A percentile compares a stretch with the other conserved stretches of the same genome.
Evolutionary conservation across 2,329 filamentous ascomycete species (phyloP).

Genomic region (Lasiodiplodia sp.): DNA sequence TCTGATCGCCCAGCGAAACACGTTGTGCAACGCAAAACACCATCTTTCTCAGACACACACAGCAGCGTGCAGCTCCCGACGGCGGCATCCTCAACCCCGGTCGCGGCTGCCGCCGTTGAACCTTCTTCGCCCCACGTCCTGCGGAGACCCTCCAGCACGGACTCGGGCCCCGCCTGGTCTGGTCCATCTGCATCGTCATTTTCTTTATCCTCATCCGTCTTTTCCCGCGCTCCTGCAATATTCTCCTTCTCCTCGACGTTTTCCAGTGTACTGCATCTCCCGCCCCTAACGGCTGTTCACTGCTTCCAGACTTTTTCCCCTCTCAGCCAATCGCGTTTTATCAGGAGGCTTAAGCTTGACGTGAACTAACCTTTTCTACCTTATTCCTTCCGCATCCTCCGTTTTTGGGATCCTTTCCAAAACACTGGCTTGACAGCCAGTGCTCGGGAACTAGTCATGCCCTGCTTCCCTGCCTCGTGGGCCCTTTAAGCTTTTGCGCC

Average conservation of each 20-base stretch:
- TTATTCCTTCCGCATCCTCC: slow-evolving; percentile 4
- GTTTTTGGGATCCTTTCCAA: not conserved
- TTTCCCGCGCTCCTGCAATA: slow-evolving; percentile 16
- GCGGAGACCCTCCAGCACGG: slow-evolving; percentile 7
- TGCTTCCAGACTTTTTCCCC: not conserved
- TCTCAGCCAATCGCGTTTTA: slow-evolving; percentile 1
- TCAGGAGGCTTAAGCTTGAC: slow-evolving; percentile 7
- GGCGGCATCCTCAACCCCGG: slow-evolving; percentile 8
- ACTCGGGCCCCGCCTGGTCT: not conserved
- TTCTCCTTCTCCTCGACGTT: not conserved
- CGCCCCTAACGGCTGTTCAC: not conserved
- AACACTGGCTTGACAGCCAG: slow-evolving; percentile 22
- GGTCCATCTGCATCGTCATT: not conserved
- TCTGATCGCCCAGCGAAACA: slow-evolving; percentile 15
- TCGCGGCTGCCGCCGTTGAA: slow-evolving; percentile 27
- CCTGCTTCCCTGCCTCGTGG: not conserved
- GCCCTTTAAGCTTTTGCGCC: slow-evolving; percentile 11
- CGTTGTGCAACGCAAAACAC: slow-evolving; percentile 13
- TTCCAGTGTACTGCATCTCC: not conserved
- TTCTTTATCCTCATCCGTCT: slow-evolving; percentile 5
- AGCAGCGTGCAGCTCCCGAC: not conserved
- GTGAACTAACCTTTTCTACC: not conserved
- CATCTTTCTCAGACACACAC: slow-evolving; percentile 8
- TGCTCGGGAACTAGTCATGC: not conserved
- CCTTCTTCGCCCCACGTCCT: slow-evolving; percentile 19